Base-by-base conservation (phyloP, 352 stramenopile species). In the Phytophthora sansomeana region DNA sequence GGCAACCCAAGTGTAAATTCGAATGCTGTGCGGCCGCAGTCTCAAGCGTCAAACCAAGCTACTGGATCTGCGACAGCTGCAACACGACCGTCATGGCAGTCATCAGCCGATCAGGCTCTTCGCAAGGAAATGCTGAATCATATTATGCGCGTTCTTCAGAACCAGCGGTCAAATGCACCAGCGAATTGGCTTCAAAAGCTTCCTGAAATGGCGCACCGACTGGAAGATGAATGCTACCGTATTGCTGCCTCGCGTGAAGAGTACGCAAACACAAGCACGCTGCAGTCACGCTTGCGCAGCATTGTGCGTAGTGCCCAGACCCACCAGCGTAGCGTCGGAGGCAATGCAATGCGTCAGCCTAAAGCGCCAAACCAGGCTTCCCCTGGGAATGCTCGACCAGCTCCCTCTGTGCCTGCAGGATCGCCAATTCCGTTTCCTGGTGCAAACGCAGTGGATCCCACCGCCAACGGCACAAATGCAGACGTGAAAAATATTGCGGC, bases 161-260 rank as follows among this genome's bases (percentile, higher is more conserved):
- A 96, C 50, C 91, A 98, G 51, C 94, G 97, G 33, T 96, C 96
- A 29, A 98, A 99, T 77, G 96, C 97, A 5, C 92, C 95, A 4
- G 79, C 94, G 24, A 97, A 98, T 69, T 99, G 97, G 97, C 75
- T 99, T 42, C 92, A 98, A 59, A 98, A 98, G 67, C 81, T 99
- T 17, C 97, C 97, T 0, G 94, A 99, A 68, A 99, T 99, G 97
- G 97, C 97, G 1, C 96, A 98, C 62, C 89, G 97, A 44, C 80
- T 99, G 38, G 97, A 99, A 71, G 97, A 99, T 57, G 97, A 97
- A 59, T 92, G 98, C 48, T 99, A 99, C 63, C 88, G 87, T 5
- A 93, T 93, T 70, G 78, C 97, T 73, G 39, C 78, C 35, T 78
- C 89, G 47, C 58, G 97, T 52, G 94, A 98, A 49, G 96, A 98